Base-by-base conservation (phyloP, 106 monocot species). In the Dioscorea alata region DNA sequence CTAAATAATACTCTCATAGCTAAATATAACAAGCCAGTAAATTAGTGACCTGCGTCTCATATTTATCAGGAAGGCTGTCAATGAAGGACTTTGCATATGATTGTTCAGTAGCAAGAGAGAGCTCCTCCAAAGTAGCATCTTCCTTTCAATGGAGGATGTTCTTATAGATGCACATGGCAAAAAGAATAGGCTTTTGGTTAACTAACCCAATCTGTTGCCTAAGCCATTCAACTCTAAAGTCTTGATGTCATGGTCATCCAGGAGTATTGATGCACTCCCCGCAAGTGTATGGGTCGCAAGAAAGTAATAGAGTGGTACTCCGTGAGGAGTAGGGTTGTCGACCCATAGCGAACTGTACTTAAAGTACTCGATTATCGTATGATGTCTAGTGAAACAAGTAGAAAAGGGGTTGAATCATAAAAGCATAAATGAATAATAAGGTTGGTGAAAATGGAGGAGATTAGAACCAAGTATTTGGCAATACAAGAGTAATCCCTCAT, bases 191-290 rank as follows among this genome's bases (percentile, higher is more conserved):
- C 18, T 73, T 65, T 58, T 73, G 73, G 13, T 31, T 73, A 7
- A 73, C 73, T 23, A 73, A 28, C 16, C 73, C 73, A 8, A 73
- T 58, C 32, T 73, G 73, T 23, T 65, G 53, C 54, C 73, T 65
- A 13, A 65, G 54, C 53, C 53, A 73, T 13, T 48, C 4, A 73
- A 13, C 20, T 73, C 17, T 32, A 73, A 56, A 48, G 6, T 52
- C 53, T 33, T 73, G 1, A 65, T 58, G 51, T 65, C 65, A 57
- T 57, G 34, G 13, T 56, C 65, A 65, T 73, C 73, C 25, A 76
- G 21, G 48, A 77, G 18, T 49, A n/a, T n/a, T n/a, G n/a, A n/a
- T n/a, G n/a, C n/a, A n/a, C n/a, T n/a, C n/a, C n/a, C n/a, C n/a
- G n/a, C n/a, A n/a, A n/a, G n/a, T n/a, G n/a, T n/a, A n/a, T n/a